Conservation (phyloP, 148 eudicot species). For the Heliamphora exappendiculata region DNA sequence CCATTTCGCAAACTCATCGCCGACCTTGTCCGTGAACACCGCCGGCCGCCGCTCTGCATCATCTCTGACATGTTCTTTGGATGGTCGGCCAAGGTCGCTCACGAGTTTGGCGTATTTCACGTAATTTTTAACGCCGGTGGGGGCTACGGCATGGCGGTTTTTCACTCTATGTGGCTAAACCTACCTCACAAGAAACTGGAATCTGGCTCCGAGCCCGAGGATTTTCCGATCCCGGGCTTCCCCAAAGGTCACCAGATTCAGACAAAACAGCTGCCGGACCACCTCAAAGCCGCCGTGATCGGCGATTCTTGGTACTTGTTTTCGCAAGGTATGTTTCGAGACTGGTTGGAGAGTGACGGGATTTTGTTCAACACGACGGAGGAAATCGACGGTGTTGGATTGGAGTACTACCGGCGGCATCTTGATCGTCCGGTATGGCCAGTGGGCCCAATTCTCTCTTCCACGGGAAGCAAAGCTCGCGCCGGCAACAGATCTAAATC, state of each 20-base stretch:
- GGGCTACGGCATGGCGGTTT: too few relatives aligned
- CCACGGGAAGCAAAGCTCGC: not conserved
- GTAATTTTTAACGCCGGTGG: conserved; percentile 25
- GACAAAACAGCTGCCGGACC: too few relatives aligned
- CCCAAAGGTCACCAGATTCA: too few relatives aligned
- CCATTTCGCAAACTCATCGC: conserved; percentile 22
- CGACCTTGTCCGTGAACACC: conserved; percentile 15
- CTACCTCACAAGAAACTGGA: too few relatives aligned
- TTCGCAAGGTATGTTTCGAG: too few relatives aligned
- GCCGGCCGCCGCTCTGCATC: conserved; percentile 42
- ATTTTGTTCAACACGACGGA: conserved; percentile 41
- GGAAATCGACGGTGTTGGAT: conserved; percentile 39
- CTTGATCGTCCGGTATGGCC: conserved; percentile 34
- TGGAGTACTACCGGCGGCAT: conserved; percentile 37
- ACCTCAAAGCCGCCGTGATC: too few relatives aligned
- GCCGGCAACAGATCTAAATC: not conserved
- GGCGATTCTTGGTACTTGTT: too few relatives aligned
- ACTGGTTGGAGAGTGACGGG: conserved; percentile 30
- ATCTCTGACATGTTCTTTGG: conserved; percentile 52
- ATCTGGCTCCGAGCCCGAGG: too few relatives aligned
- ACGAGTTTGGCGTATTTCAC: conserved; percentile 32
- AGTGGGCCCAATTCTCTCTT: conserved; percentile 37
- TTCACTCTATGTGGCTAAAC: too few relatives aligned
- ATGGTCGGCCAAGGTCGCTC: conserved; percentile 25
- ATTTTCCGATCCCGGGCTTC: too few relatives aligned